Evolutionary conservation across 257 asterid species (phyloP).

Genomic region (Petunia secreta): DNA sequence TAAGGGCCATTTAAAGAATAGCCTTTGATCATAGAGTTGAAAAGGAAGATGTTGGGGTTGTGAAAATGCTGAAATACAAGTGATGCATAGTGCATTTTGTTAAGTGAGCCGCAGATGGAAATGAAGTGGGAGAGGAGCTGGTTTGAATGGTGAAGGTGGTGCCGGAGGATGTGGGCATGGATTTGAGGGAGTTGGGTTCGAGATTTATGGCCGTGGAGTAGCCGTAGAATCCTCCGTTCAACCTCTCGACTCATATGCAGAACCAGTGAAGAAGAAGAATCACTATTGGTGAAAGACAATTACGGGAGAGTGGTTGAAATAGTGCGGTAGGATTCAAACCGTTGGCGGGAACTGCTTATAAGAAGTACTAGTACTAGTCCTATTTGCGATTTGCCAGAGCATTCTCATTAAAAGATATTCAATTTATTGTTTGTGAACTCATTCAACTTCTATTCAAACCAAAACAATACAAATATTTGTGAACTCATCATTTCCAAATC

Average conservation of each 20-base stretch:
- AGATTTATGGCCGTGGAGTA: slow-evolving; percentile 50
- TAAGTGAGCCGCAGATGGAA: slow-evolving; percentile 44
- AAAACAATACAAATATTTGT: neutral
- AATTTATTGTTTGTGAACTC: too few relatives aligned
- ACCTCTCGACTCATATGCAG: slow-evolving; percentile 35
- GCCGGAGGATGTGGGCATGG: slow-evolving; percentile 49
- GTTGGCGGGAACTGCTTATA: neutral
- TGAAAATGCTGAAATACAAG: slow-evolving; percentile 39
- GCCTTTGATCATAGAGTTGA: slow-evolving; percentile 51
- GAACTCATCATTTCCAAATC: neutral
- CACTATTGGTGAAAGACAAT: neutral
- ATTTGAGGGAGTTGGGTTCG: slow-evolving; percentile 44
- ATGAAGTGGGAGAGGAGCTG: slow-evolving; percentile 50
- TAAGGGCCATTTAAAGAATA: slow-evolving; percentile 41
- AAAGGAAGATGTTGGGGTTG: slow-evolving; percentile 47
- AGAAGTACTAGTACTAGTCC: too few relatives aligned
- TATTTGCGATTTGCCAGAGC: too few relatives aligned
- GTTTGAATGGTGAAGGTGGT: slow-evolving; percentile 51
- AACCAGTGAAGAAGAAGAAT: neutral
- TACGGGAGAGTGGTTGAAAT: neutral
- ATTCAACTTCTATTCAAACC: neutral
- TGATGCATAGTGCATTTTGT: slow-evolving; percentile 42
- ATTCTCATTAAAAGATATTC: too few relatives aligned
- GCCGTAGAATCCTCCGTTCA: slow-evolving; percentile 51
- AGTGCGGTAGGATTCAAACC: neutral